phyloP scores from a whole-genome alignment of 2,329 filamentous ascomycete genomes.

The Nannizzia gypsea region DNA sequence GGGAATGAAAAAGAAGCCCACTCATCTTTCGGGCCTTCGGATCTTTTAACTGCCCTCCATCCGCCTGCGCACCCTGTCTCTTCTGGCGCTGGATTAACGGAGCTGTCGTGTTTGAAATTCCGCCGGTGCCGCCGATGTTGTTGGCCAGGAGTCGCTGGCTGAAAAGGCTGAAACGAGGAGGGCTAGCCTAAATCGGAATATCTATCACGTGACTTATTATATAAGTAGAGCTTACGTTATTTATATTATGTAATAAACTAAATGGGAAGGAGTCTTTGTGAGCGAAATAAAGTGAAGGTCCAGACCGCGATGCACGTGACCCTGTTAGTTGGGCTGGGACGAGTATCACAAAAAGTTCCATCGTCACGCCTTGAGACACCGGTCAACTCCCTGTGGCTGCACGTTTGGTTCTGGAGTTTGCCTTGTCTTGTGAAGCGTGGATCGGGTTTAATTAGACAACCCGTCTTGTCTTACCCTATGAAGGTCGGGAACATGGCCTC shows the following conservation, averaged over 20 bases:
- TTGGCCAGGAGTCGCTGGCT: background rate
- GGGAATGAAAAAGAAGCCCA: too few relatives aligned
- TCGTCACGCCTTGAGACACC: background rate
- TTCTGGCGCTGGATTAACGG: background rate
- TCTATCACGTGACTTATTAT: background rate
- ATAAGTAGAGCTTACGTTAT: too few relatives aligned
- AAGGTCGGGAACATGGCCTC: conserved; percentile 1
- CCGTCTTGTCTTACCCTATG: background rate
- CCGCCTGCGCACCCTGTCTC: too few relatives aligned
- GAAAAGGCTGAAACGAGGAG: background rate
- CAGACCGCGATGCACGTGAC: background rate
- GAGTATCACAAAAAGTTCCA: too few relatives aligned
- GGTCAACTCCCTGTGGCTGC: background rate
- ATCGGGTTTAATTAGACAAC: background rate
- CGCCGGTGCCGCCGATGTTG: background rate
- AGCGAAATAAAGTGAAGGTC: too few relatives aligned
- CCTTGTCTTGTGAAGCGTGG: background rate
- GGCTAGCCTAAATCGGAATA: background rate
- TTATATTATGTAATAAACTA: too few relatives aligned
- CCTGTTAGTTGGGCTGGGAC: too few relatives aligned
- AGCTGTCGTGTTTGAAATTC: background rate
- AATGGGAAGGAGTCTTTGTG: too few relatives aligned
- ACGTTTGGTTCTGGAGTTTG: background rate
- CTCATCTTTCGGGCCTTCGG: too few relatives aligned
- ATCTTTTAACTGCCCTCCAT: too few relatives aligned